Conservation (phyloP, 2,329 filamentous ascomycete species). For the Colletotrichum sp. region DNA sequence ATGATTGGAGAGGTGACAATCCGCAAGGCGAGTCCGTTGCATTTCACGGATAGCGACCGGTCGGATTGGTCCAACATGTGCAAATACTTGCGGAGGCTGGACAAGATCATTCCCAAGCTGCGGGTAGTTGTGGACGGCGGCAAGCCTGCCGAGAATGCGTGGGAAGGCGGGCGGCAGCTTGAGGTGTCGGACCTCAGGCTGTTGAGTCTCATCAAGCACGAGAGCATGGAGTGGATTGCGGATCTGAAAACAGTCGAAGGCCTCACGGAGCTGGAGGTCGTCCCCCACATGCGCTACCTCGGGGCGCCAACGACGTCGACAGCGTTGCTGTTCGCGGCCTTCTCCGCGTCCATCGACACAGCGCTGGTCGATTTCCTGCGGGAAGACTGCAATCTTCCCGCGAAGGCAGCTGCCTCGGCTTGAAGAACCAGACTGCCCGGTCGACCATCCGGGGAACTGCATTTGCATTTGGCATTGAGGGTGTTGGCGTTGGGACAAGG, state of each 20-base stretch:
- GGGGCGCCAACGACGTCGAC: conserved; percentile 55
- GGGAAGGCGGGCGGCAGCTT: conserved; percentile 53
- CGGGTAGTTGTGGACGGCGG: conserved; percentile 61
- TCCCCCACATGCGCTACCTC: conserved; percentile 58
- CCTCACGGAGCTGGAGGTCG: conserved; percentile 54
- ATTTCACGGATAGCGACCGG: conserved; percentile 52
- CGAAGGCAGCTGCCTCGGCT: neutral
- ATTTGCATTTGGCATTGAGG: neutral
- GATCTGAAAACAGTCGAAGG: conserved; percentile 56
- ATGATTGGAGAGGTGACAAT: conserved; percentile 56
- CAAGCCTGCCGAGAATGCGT: conserved; percentile 50
- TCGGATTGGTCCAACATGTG: conserved; percentile 57
- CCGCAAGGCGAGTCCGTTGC: conserved; percentile 59
- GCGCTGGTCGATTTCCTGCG: conserved; percentile 59
- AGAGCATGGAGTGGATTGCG: conserved; percentile 62
- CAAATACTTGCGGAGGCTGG: conserved; percentile 41
- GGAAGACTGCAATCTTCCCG: conserved; percentile 24
- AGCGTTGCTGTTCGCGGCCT: conserved; percentile 63
- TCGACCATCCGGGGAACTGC: neutral
- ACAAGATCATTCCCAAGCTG: conserved; percentile 45
- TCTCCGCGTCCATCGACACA: conserved; percentile 63
- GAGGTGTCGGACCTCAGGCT: conserved; percentile 51
- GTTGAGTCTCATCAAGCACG: conserved; percentile 46
- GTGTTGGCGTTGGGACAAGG: neutral
- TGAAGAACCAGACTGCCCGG: neutral